Base-by-base conservation (phyloP, 345 rosid species). In the Salix dunnii region DNA sequence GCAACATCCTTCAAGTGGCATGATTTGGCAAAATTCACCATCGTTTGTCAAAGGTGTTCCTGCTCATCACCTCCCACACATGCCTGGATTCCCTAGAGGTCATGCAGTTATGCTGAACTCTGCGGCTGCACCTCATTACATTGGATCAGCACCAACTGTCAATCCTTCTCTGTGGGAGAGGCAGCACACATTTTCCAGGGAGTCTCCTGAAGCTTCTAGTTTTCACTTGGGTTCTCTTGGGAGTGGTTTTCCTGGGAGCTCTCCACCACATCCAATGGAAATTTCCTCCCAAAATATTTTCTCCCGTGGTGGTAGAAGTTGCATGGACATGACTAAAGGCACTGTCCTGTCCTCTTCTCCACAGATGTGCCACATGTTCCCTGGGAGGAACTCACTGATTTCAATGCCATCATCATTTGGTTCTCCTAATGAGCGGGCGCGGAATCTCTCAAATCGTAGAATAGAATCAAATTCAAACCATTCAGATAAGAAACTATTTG, bases 21-120 rank as follows among this genome's bases (percentile, higher is more conserved):
- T 90, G 89, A 86, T 88, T 70, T 96, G 98, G 98, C 92, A 94
- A 58, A 90, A 86, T 84, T 92, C 96, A 2, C 92, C 93, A 67
- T 91, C 97, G 31, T 90, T 88, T 83, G 78, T 86, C 65, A 91
- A 86, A 67, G 90, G 92, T 33, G 78, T 88, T 80, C 72, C 68
- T 81, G 85, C 88, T 76, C 90, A 86, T 84, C 94, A 85, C 53
- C 84, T 86, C 67, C 82, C 87, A 23, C 94, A 89, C 72, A 79
- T 90, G 83, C 84, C 90, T 73, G 94, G 92, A 76, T 81, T 85
- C 71, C 90, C 92, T 70, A 84, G 92, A 81, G 89, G 89, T 63
- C 90, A 92, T 67, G 73, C 96, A 49, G 82, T 87, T 30, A 83
- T 90, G 93, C 86, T 92, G 81, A 91, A 89, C 73, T 70, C 90